Base-by-base conservation (phyloP, 306 rosid species). In the Acacia acuminata region DNA sequence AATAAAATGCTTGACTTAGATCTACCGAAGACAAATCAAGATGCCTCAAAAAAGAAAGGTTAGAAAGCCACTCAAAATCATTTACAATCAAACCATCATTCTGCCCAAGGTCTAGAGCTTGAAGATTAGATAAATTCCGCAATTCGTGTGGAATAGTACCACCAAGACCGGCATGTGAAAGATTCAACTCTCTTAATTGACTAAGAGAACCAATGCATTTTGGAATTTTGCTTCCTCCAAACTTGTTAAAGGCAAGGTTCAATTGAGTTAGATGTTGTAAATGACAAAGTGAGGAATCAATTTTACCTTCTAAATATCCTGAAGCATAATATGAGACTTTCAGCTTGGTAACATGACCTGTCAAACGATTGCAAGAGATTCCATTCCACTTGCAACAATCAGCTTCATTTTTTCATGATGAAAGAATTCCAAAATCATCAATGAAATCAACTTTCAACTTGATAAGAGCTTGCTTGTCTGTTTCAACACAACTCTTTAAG, bases 301-400 rank as follows among this genome's bases (percentile, higher is more conserved):
- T 55, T 14, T 55, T 55, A 55, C 61, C 61, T 55, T 19, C 11
- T 20, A 55, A 15, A 17, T 55, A 17, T 19, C 3, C 1, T 1
- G 61, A 17, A 17, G 0, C 36, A 32, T 15, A 0, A 7, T 0
- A 7, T 7, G 10, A 4, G 12, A 56, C 27, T 0, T 56, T 3
- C 12, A 56, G 1, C 63, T 56, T 56, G 12, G 27, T 56, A 13
- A 56, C 63, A 56, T 56, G 63, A n/a, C 63, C 63, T 7, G 63
- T 56, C 7, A n/a, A n/a, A 56, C 2, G 1, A 19, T 56, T 19
- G 63, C 63, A 56, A 0, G 63, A 56, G 6, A 53, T 17, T 53
- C 22, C 60, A 53, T 19, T 0, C 60, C 60, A 53, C 2, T 17
- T 0, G 8, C 60, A 53, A 53, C n/a, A n/a, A n/a, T n/a, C n/a